phyloP scores from a whole-genome alignment of 2,329 filamentous ascomycete species.

The Macrophomina pseudophaseolina region DNA sequence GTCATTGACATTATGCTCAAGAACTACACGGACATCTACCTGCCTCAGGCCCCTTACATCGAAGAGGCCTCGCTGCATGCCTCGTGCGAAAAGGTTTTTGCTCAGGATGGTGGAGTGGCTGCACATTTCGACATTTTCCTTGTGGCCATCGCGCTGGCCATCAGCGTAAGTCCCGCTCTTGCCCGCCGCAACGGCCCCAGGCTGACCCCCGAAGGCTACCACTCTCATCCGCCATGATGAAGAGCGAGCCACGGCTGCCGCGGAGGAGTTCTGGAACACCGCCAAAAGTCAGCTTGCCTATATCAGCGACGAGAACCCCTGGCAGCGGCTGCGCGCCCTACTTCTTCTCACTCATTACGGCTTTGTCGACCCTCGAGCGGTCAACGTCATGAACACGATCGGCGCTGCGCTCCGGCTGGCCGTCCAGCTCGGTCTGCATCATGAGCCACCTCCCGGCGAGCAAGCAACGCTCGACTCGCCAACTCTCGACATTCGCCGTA shows the following conservation, averaged over 20 bases:
- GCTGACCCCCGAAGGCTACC: background rate
- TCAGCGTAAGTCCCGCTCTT: conserved; percentile 4
- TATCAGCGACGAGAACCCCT: conserved; percentile 13
- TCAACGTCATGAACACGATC: conserved; percentile 8
- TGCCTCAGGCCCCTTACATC: conserved; percentile 17
- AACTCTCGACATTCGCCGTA: conserved; percentile 18
- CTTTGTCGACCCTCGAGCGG: conserved; percentile 19
- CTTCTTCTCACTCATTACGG: conserved; percentile 24
- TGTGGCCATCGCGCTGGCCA: conserved; percentile 21
- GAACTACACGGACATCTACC: conserved; percentile 23
- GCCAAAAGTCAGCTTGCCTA: conserved; percentile 19
- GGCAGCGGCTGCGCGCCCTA: conserved; percentile 12
- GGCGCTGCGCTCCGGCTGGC: conserved; percentile 18
- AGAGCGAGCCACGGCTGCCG: conserved; percentile 19
- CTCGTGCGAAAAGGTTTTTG: conserved; percentile 15
- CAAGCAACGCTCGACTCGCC: background rate
- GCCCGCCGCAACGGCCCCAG: background rate
- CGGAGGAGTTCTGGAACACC: conserved; percentile 25
- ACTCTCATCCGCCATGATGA: conserved; percentile 24
- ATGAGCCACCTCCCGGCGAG: background rate
- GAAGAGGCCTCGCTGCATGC: conserved; percentile 12
- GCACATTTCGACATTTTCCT: conserved; percentile 22
- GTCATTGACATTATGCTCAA: conserved; percentile 26
- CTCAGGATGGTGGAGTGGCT: background rate
- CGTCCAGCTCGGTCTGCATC: conserved; percentile 15